These are phyloP conservation scores for Hamamelis virginiana DNA, from an alignment of 164 flowering plant species.

Conservation along the genomic window DNA sequence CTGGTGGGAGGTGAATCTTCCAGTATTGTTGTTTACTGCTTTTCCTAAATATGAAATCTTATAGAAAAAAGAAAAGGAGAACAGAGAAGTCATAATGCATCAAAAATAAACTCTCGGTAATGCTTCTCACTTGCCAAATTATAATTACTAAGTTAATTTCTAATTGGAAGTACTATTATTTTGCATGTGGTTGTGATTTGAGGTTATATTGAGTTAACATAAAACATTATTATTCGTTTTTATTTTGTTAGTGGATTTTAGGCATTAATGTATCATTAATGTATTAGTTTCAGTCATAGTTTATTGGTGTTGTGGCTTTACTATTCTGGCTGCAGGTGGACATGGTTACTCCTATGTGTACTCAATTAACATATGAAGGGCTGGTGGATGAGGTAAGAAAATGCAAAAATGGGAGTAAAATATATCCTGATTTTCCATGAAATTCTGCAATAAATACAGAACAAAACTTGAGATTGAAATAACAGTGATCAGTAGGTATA, in stretches of 20 bases:
- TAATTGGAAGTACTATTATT: too few relatives aligned
- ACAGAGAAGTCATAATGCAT: too few relatives aligned
- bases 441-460: background rate
- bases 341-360: constrained; percentile 95
- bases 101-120: too few relatives aligned
- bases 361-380: constrained; percentile 96
- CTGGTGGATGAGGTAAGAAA: constrained; percentile 82
- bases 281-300: background rate
- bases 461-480: background rate
- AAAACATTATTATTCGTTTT: too few relatives aligned
- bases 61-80: too few relatives aligned
- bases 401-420: background rate
- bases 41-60: too few relatives aligned
- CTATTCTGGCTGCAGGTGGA: constrained; percentile 63
- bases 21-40: too few relatives aligned
- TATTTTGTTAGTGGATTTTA: background rate
- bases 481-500: background rate
- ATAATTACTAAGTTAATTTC: too few relatives aligned
- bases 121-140: too few relatives aligned
- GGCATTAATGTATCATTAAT: background rate
- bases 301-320: background rate
- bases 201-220: too few relatives aligned
- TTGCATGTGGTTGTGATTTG: too few relatives aligned
- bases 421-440: background rate
- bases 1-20: too few relatives aligned